phyloP scores from a whole-genome alignment of 257 asterid species.

The Phtheirospermum japonicum region DNA sequence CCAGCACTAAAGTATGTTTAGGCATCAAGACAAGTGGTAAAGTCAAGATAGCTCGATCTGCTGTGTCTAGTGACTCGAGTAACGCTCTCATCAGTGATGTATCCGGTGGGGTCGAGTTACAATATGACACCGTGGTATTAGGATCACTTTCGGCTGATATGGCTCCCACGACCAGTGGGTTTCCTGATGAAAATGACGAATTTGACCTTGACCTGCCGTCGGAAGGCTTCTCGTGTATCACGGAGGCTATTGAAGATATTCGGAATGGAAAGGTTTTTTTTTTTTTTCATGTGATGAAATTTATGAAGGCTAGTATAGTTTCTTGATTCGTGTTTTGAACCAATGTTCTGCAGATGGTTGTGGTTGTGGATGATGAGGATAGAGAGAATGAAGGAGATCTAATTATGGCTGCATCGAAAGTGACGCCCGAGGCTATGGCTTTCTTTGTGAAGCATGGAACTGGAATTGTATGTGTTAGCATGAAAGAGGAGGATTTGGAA shows the following conservation, averaged over 20 bases:
- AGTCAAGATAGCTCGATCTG: constrained; percentile 40
- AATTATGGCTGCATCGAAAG: constrained; percentile 94
- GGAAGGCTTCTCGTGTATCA: constrained; percentile 70
- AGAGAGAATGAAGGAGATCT: constrained; percentile 99
- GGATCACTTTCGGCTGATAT: constrained; percentile 71
- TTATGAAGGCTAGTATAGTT: constrained; percentile 11
- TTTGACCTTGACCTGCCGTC: constrained; percentile 71
- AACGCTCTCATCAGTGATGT: constrained; percentile 41
- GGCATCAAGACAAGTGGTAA: constrained; percentile 40
- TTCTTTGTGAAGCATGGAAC: constrained; percentile 96
- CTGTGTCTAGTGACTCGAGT: constrained; percentile 30
- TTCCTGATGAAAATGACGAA: constrained; percentile 56
- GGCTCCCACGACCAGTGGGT: constrained; percentile 51
- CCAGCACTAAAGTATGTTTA: constrained; percentile 38
- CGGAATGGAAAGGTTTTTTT: constrained; percentile 77
- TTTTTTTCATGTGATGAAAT: constrained; percentile 21
- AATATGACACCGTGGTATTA: constrained; percentile 52
- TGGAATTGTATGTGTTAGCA: constrained; percentile 98
- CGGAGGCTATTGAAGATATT: constrained; percentile 85
- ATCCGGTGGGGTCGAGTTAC: constrained; percentile 54
- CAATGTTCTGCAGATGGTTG: constrained; percentile 62
- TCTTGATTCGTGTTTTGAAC: constrained; percentile 18
- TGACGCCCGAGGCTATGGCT: constrained; percentile 95
- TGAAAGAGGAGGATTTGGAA: constrained; percentile 85
- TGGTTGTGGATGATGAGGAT: constrained; percentile 96